phyloP scores from a whole-genome alignment of 352 stramenopile species.

The Pythium brachiatum region DNA sequence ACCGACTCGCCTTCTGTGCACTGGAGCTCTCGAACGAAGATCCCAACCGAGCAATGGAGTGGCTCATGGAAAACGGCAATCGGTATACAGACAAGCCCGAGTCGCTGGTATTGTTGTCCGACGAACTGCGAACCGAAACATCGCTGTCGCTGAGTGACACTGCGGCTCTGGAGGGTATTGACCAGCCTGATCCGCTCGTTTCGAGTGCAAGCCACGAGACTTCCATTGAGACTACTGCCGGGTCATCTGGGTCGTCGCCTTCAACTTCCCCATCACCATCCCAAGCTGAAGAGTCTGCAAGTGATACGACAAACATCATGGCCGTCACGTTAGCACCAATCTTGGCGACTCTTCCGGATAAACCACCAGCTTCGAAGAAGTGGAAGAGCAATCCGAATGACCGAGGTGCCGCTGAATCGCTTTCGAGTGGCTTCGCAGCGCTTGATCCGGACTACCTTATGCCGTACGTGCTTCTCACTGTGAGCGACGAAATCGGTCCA shows the following conservation, averaged over 20 bases:
- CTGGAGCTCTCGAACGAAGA: conserved; percentile 79
- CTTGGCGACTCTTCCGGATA: conserved; percentile 42
- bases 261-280: conserved; percentile 17
- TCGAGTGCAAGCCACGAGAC: conserved; percentile 17
- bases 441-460: conserved; percentile 74
- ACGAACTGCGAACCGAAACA: conserved; percentile 48
- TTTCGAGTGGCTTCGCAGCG: conserved; percentile 46
- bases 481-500: conserved; percentile 65
- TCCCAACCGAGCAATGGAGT: conserved; percentile 85
- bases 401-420: neutral
- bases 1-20: conserved; percentile 53
- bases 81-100: conserved; percentile 57
- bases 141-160: conserved; percentile 49
- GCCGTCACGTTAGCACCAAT: conserved; percentile 77
- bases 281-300: conserved; percentile 12
- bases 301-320: conserved; percentile 67
- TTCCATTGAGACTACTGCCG: neutral
- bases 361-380: conserved; percentile 14
- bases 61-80: conserved; percentile 80
- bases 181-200: conserved; percentile 70
- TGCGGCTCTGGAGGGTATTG: conserved; percentile 75
- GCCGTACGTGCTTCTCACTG: conserved; percentile 74
- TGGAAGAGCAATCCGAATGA: conserved; percentile 12
- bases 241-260: neutral
- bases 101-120: conserved; percentile 40